Percentiles rank a stretch among this genome's conserved stretches.
Conservation (phyloP, 2,329 filamentous ascomycete genomes). For the Trichoderma koningiopsis region DNA sequence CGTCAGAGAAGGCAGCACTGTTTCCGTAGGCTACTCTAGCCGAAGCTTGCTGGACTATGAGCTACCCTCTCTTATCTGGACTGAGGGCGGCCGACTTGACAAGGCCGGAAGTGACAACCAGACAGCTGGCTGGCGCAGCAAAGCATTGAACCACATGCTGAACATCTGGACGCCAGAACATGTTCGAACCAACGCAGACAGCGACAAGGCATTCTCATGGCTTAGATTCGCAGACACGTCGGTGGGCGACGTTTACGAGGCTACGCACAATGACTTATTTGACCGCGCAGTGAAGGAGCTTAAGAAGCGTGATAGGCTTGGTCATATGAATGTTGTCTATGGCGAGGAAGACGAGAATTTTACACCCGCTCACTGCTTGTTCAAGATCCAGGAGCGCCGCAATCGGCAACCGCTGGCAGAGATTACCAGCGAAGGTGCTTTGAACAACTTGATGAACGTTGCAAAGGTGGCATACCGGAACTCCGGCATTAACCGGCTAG, state of each 20-base stretch:
- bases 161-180: slow-evolving; percentile 88
- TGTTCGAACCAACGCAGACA: slow-evolving; percentile 63
- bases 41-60: slow-evolving; percentile 83
- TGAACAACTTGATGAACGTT: slow-evolving; percentile 79
- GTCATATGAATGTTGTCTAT: slow-evolving; percentile 69
- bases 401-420: slow-evolving; percentile 68
- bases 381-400: slow-evolving; percentile 75
- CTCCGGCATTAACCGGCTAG: slow-evolving; percentile 74
- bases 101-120: slow-evolving; percentile 72
- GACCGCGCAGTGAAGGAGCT: slow-evolving; percentile 68
- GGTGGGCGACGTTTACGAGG: slow-evolving; percentile 68
- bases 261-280: slow-evolving; percentile 71
- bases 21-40: slow-evolving; percentile 84
- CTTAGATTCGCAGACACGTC: slow-evolving; percentile 83
- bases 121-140: slow-evolving; percentile 76
- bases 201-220: slow-evolving; percentile 78
- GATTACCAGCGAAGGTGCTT: slow-evolving; percentile 69
- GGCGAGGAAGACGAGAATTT: slow-evolving; percentile 65
- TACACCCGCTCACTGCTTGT: slow-evolving; percentile 73
- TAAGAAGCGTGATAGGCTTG: slow-evolving; percentile 60
- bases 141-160: slow-evolving; percentile 78
- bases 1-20: slow-evolving; percentile 78
- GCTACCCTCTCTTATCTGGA: slow-evolving; percentile 79
- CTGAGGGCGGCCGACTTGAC: slow-evolving; percentile 75
- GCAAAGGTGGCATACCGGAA: slow-evolving; percentile 65